phyloP scores from a whole-genome alignment of 805 yeast genomes.

The Metschnikowia hibisci region DNA sequence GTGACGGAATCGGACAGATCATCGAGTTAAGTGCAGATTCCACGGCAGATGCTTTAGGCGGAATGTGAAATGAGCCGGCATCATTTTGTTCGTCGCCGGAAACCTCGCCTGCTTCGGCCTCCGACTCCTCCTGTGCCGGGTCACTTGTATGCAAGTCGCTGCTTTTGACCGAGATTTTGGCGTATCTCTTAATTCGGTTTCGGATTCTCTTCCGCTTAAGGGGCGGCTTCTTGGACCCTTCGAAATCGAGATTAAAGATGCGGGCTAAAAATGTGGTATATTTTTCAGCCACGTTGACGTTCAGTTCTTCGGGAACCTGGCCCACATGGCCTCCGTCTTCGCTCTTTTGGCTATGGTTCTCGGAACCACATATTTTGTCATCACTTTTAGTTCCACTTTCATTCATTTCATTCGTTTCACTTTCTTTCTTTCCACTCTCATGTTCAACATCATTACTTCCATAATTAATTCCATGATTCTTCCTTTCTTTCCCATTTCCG shows the following conservation, averaged over 20 bases:
- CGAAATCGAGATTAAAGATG: constrained; percentile 12
- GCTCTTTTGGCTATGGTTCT: neutral
- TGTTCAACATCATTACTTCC: constrained; percentile 1
- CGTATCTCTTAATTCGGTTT: constrained; percentile 11
- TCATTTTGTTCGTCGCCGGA: constrained; percentile 5
- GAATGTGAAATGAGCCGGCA: constrained; percentile 33
- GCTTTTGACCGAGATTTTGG: constrained; percentile 20
- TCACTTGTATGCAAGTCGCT: constrained; percentile 10
- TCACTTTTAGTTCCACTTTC: too few relatives aligned
- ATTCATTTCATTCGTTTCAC: too few relatives aligned
- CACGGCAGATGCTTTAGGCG: constrained; percentile 42
- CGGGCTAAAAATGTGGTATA: constrained; percentile 14
- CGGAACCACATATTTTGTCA: too few relatives aligned
- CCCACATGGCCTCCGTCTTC: constrained; percentile 16
- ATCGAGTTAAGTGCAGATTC: constrained; percentile 40
- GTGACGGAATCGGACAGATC: constrained; percentile 38
- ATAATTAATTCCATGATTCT: too few relatives aligned
- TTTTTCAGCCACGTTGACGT: constrained; percentile 10
- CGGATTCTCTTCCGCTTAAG: constrained; percentile 9
- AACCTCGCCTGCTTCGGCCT: neutral
- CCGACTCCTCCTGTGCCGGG: neutral
- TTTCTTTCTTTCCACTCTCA: too few relatives aligned
- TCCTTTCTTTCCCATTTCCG: neutral
- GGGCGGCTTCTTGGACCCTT: constrained; percentile 5
- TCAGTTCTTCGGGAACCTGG: constrained; percentile 29